Percentiles rank a stretch among this genome's conserved stretches.
phyloP scores from a whole-genome alignment of 78 protist species.

The Dictyostelium capitatum region DNA sequence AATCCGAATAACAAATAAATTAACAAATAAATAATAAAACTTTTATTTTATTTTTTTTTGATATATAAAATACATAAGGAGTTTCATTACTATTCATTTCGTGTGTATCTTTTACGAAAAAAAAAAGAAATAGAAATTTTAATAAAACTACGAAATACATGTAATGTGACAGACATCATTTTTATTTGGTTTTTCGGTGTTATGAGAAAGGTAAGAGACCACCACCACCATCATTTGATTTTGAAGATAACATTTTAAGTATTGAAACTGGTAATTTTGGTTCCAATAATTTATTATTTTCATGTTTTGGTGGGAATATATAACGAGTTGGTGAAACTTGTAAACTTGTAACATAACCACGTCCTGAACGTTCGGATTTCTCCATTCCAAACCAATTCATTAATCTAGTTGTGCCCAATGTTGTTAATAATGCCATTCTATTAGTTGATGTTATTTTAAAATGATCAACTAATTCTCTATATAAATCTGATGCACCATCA shows the following conservation, averaged over 20 bases:
- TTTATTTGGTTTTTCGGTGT: neutral
- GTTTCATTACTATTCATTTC: no score
- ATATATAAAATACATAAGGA: no score
- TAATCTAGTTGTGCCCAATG: slow-evolving; percentile 57
- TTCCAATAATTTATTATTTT: slow-evolving; percentile 28
- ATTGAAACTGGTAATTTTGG: neutral
- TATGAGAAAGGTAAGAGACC: slow-evolving; percentile 13
- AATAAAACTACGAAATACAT: no score
- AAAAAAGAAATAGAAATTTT: no score
- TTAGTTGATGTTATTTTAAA: slow-evolving; percentile 25
- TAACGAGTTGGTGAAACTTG: slow-evolving; percentile 64
- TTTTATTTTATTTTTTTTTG: no score
- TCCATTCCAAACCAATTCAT: slow-evolving; percentile 56
- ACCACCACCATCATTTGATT: neutral
- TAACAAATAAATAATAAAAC: no score
- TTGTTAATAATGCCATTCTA: slow-evolving; percentile 50
- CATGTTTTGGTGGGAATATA: slow-evolving; percentile 76
- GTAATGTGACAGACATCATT: neutral
- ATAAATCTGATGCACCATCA: slow-evolving; percentile 68
- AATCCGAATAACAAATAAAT: no score
- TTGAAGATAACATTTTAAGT: neutral
- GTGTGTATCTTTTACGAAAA: no score
- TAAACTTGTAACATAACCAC: slow-evolving; percentile 71
- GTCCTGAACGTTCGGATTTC: slow-evolving; percentile 45
- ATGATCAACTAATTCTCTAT: slow-evolving; percentile 18